Conservation (phyloP, 192 early-diverging fungal species). For the Coemansia sp. region DNA sequence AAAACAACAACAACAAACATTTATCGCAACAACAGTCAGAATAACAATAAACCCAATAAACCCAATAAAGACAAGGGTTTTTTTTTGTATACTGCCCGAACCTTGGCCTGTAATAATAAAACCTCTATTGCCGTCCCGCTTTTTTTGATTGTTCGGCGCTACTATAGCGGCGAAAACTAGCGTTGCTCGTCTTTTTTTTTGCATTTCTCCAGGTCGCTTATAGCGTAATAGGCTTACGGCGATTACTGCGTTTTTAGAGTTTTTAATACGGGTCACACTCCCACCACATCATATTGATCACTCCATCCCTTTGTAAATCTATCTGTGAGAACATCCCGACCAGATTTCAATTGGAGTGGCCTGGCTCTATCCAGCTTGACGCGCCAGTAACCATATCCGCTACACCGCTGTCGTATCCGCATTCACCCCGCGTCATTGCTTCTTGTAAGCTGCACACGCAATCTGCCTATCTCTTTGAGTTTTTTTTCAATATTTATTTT, state of each 20-base stretch:
- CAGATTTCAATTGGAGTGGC: too few relatives aligned
- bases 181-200: not conserved
- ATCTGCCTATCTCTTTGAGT: too few relatives aligned
- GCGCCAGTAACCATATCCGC: not conserved
- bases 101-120: not conserved
- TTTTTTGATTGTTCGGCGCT: not conserved
- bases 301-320: not conserved
- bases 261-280: not conserved
- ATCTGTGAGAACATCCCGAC: not conserved
- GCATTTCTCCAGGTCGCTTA: not conserved
- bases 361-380: not conserved
- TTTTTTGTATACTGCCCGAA: not conserved
- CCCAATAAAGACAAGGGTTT: slow-evolving; percentile 2
- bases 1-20: not conserved
- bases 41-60: not conserved
- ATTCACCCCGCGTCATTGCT: not conserved
- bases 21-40: not conserved
- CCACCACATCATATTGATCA: not conserved
- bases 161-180: not conserved
- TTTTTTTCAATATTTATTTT: too few relatives aligned
- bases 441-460: too few relatives aligned
- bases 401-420: not conserved
- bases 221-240: not conserved
- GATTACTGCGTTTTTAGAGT: not conserved
- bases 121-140: not conserved